A percentile compares a stretch with the other conserved stretches of the same genome.
phyloP scores from a whole-genome alignment of 352 stramenopile genomes.

The Blastocystis sp. region DNA sequence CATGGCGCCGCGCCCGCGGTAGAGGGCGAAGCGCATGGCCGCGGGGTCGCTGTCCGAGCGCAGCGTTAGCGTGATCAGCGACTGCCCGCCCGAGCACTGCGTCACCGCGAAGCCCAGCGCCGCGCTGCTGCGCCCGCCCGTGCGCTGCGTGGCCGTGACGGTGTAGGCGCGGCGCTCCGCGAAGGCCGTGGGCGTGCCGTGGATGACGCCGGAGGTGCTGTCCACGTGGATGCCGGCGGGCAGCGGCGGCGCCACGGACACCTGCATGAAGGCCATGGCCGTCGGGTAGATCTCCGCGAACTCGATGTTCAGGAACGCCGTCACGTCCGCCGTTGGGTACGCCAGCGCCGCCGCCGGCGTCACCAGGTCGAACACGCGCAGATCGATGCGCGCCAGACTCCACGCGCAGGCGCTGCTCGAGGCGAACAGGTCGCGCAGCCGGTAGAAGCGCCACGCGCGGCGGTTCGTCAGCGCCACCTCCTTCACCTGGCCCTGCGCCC shows the following conservation, averaged over 20 bases:
- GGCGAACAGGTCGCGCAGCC: not conserved
- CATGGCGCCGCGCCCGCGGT: constrained; percentile 4
- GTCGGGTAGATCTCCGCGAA: constrained; percentile 35
- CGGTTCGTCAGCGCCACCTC: not conserved
- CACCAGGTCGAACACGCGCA: not conserved
- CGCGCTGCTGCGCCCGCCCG: not conserved
- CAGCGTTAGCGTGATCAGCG: constrained; percentile 31
- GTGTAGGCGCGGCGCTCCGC: not conserved
- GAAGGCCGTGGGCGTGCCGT: constrained; percentile 7
- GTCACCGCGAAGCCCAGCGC: not conserved
- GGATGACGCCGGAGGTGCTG: constrained; percentile 7
- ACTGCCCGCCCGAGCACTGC: not conserved
- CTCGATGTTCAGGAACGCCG: constrained; percentile 46
- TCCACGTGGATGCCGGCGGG: constrained; percentile 31
- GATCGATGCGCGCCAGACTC: not conserved
- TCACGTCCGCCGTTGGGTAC: not conserved
- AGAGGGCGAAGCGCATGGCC: constrained; percentile 20
- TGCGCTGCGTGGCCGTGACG: constrained; percentile 34
- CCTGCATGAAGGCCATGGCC: not conserved
- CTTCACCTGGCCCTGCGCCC: not conserved
- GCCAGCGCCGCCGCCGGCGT: not conserved
- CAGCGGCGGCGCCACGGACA: constrained; percentile 1
- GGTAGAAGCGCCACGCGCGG: not conserved
- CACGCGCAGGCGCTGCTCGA: not conserved
- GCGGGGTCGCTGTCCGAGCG: not conserved